Percentiles rank a stretch among this genome's conserved stretches.
These are phyloP conservation scores for Inga leiocalycina DNA, from an alignment of 306 rosid genomes.

Conservation along the genomic window DNA sequence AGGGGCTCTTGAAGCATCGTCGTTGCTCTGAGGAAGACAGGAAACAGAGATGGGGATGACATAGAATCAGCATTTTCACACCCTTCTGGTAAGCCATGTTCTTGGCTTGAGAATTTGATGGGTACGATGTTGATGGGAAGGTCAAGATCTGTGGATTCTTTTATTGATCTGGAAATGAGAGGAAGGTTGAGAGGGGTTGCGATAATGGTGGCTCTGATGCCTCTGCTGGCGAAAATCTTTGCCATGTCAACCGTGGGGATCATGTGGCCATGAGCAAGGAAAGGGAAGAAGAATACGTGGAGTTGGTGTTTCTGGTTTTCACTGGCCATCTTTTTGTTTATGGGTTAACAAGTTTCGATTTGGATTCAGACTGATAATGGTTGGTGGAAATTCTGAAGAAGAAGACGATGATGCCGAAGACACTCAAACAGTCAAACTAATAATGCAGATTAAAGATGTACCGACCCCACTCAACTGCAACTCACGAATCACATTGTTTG, in stretches of 20 bases:
- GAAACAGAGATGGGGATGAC: neutral
- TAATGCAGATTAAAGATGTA: neutral
- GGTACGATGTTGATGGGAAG: neutral
- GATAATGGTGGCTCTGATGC: constrained; percentile 4
- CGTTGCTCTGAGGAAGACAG: constrained; percentile 37
- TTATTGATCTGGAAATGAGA: neutral
- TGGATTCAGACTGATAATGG: neutral
- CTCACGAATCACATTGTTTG: neutral
- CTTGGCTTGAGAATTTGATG: constrained; percentile 33
- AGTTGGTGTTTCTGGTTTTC: neutral
- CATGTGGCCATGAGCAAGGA: constrained; percentile 3
- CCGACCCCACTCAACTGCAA: neutral
- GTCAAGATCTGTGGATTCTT: neutral
- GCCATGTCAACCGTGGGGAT: neutral
- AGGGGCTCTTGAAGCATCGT: constrained; percentile 39
- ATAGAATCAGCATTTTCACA: constrained; percentile 42
- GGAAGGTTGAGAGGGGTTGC: neutral
- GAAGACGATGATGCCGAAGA: neutral
- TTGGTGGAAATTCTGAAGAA: neutral
- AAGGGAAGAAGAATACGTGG: constrained; percentile 15
- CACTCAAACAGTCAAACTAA: too few species aligned
- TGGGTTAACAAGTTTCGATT: neutral
- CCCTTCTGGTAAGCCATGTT: constrained; percentile 55
- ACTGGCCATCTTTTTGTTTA: neutral
- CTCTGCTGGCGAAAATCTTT: neutral